Evolutionary conservation across 2,329 filamentous ascomycete genomes (phyloP), one percentile per base, ranked within the genome.

Genomic region (Botryotinia convoluta): DNA sequence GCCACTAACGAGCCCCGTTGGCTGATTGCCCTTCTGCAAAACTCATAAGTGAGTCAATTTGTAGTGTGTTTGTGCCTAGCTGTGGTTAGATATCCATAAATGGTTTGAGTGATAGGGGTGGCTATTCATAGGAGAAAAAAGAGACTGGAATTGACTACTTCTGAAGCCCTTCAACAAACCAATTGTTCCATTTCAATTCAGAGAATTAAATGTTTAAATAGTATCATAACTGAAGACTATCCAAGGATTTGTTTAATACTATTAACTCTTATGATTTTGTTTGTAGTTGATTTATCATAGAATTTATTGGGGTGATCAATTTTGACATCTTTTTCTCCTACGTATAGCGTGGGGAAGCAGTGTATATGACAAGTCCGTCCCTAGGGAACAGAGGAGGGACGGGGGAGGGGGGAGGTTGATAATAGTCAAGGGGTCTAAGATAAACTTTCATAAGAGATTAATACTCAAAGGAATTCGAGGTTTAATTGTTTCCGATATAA

Each of bases 271-370:
- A 51, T 51, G 14, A 51, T 51, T 26, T 26, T 1, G 14, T 26
- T 51, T 26, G 45, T 51, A 10, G 1, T 12, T 48, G 22, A 26
- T 48, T 48, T 10, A 2, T 12, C 4, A 4, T 12, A 26, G 9
- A 26, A 48, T 12, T 48, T 48, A 26, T 26, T 48, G 10, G 4
- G 20, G 9, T 26, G 2, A 26, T 48, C 10, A 26, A 48, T 48
- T 84, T 86, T 80, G 82, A 80, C 0, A 3, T 48, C 45, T 5
- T 26, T 48, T 48, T 26, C 45, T 48, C 22, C 22, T 12, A 26
- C 9, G 45, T 48, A 48, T 51, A 51, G 45, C 76, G 79, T 14
- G n/a, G 32, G 10, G 3, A 51, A 51, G 48, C 32, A 54, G 8
- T 67, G 48, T 16, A 7, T 14, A 51, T 51, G 44, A n/a, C 22